phyloP scores from a whole-genome alignment of 140 eudicot genomes.

The Senecio squalidus region DNA sequence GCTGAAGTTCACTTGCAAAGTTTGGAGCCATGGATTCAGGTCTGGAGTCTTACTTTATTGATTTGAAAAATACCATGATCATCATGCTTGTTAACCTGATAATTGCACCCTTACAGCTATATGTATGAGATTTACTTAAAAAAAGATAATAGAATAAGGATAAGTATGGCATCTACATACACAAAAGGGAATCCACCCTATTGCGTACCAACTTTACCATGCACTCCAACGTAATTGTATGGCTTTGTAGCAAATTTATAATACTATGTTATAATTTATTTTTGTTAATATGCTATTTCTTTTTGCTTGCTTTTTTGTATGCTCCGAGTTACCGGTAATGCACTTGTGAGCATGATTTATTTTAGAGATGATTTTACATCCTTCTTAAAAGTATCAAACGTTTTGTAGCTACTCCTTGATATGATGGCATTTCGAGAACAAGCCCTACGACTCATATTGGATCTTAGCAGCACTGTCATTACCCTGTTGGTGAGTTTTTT shows the following conservation, averaged over 20 bases:
- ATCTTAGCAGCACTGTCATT: constrained; percentile 95
- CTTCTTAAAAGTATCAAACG: constrained; percentile 10
- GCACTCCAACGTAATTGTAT: too few species aligned
- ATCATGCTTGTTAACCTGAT: constrained; percentile 16
- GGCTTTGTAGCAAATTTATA: too few species aligned
- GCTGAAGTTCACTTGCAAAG: constrained; percentile 89
- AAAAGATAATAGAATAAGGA: not conserved
- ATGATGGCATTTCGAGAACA: constrained; percentile 98
- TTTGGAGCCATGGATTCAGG: constrained; percentile 99
- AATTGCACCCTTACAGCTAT: not conserved
- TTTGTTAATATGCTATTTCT: not conserved
- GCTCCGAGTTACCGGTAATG: not conserved
- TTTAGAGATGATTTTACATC: constrained; percentile 17
- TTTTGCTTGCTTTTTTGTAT: constrained; percentile 13
- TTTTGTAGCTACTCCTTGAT: constrained; percentile 84
- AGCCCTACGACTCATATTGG: constrained; percentile 91
- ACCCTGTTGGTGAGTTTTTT: constrained; percentile 77
- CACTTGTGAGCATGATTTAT: constrained; percentile 8
- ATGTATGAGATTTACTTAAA: not conserved
- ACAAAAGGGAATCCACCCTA: not conserved
- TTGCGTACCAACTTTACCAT: not conserved
- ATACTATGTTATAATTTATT: too few species aligned
- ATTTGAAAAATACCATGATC: constrained; percentile 11
- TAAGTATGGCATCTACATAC: not conserved
- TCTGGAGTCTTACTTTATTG: constrained; percentile 18